Evolutionary conservation across 768 basidiomycete species (phyloP).

Genomic region (Suillus variegatus): DNA sequence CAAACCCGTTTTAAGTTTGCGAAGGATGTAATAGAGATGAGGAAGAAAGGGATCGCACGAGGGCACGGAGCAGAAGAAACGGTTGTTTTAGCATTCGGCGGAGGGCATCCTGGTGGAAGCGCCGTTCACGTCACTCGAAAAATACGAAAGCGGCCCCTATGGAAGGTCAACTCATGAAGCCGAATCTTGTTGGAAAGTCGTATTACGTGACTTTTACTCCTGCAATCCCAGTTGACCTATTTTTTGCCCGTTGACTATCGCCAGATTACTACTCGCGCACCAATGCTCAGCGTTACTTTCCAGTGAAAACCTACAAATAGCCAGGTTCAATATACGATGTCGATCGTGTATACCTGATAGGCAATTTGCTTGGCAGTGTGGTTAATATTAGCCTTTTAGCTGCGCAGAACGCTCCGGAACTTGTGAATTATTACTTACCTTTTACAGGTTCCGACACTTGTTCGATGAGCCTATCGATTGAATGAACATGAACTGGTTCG

Average conservation of each 20-base stretch:
- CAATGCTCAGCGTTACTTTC: background rate
- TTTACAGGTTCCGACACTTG: background rate
- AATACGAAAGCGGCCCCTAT: conserved; percentile 80
- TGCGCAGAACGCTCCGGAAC: conserved; percentile 12
- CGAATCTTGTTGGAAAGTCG: conserved; percentile 21
- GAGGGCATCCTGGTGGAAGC: conserved; percentile 63
- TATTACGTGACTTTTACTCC: conserved; percentile 30
- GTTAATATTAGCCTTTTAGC: conserved; percentile 30
- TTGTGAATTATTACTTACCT: background rate
- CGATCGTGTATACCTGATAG: conserved; percentile 15
- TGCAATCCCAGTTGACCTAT: conserved; percentile 16
- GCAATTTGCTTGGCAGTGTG: conserved; percentile 21
- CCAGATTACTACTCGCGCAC: background rate
- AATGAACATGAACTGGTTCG: background rate
- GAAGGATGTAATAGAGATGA: conserved; percentile 82
- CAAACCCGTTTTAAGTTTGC: conserved; percentile 91
- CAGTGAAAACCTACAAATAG: background rate
- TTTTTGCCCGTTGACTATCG: conserved; percentile 14
- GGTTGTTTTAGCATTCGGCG: conserved; percentile 90
- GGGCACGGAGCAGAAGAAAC: conserved; percentile 80
- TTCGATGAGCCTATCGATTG: background rate
- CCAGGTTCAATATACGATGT: conserved; percentile 8
- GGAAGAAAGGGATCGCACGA: conserved; percentile 76
- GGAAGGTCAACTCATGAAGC: conserved; percentile 76
- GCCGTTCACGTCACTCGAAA: conserved; percentile 89